A percentile compares a stretch with the other conserved stretches of the same genome.
These are phyloP conservation scores for Beauveria sp. DNA, from an alignment of 2,329 filamentous ascomycete genomes.

Conservation along the genomic window DNA sequence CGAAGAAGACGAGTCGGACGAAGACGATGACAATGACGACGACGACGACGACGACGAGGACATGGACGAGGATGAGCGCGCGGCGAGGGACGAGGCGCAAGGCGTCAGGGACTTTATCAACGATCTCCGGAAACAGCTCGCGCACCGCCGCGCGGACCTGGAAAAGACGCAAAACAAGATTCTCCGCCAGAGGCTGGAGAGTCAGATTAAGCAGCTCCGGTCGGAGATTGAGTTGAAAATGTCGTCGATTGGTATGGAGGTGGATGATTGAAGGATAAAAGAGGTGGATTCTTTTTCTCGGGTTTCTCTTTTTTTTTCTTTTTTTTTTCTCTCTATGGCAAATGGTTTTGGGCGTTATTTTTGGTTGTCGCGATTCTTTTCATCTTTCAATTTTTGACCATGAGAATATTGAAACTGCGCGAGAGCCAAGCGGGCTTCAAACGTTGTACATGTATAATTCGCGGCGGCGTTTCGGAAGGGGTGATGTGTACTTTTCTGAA, in stretches of 20 bases:
- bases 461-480: no score
- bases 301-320: not conserved
- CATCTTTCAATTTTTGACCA: not conserved
- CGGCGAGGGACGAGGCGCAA: slow-evolving; percentile 41
- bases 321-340: no score
- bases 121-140: slow-evolving; percentile 44
- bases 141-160: slow-evolving; percentile 36
- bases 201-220: slow-evolving; percentile 40
- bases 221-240: slow-evolving; percentile 38
- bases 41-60: slow-evolving; percentile 47
- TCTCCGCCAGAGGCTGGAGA: slow-evolving; percentile 41
- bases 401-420: no score
- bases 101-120: slow-evolving; percentile 49
- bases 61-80: slow-evolving; percentile 45
- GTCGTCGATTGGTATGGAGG: slow-evolving; percentile 34
- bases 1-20: slow-evolving; percentile 28
- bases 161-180: slow-evolving; percentile 38
- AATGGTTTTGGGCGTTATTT: no score
- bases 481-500: no score
- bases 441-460: no score
- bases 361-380: no score
- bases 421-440: no score
- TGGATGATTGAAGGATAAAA: slow-evolving; percentile 23
- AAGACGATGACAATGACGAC: slow-evolving; percentile 35
- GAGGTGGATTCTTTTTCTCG: not conserved